Evolutionary conservation across 805 yeast genomes (phyloP).

Genomic region (Grigorovia humatica): DNA sequence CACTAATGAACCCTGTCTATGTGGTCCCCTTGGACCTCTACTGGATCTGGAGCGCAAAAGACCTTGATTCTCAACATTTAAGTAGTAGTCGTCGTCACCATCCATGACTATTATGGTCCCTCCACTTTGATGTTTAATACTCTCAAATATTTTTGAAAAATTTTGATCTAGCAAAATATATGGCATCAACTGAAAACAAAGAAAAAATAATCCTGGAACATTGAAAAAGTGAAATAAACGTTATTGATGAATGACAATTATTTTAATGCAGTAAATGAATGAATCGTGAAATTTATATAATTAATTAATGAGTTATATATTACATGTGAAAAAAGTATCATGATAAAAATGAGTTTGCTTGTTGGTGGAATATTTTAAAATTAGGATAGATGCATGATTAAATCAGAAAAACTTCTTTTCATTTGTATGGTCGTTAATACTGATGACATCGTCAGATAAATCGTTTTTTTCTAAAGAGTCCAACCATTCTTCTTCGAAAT

Average conservation of each 20-base stretch:
- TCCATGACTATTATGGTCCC: background rate
- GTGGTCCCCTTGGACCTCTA: slow-evolving; percentile 11
- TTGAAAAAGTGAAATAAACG: background rate
- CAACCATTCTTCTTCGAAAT: slow-evolving; percentile 37
- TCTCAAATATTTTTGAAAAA: background rate
- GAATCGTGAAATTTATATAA: background rate
- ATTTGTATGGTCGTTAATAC: slow-evolving; percentile 2
- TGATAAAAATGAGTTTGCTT: background rate
- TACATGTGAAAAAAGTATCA: background rate
- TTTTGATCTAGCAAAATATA: background rate
- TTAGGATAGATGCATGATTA: background rate
- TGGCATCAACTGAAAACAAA: background rate
- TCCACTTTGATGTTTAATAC: background rate
- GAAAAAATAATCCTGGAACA: background rate
- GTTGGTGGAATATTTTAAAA: background rate
- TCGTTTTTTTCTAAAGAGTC: slow-evolving; percentile 2
- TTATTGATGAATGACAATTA: background rate
- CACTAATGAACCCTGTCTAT: slow-evolving; percentile 50
- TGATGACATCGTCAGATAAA: slow-evolving; percentile 2
- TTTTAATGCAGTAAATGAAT: background rate
- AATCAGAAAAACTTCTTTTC: slow-evolving; percentile 2
- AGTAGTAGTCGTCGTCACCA: slow-evolving; percentile 8
- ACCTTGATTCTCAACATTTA: slow-evolving; percentile 23
- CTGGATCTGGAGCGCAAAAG: slow-evolving; percentile 20
- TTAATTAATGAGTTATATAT: background rate